Evolutionary conservation across 129 eudicot species (phyloP), one percentile per base, ranked within the genome.

Genomic region (Saposhnikovia divaricata): DNA sequence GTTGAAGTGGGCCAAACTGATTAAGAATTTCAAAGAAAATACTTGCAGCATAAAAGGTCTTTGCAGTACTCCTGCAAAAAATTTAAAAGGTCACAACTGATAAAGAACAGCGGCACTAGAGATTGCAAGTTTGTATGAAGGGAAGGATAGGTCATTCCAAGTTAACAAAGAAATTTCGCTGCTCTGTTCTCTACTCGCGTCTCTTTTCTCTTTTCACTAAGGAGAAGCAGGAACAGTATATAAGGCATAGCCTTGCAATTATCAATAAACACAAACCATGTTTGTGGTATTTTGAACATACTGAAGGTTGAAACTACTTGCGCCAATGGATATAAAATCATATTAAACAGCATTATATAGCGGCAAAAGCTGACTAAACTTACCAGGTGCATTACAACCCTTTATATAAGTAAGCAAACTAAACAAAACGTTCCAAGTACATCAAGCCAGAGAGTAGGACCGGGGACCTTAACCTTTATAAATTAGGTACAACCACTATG

Each of bases 31-130:
- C 98, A 81, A 94, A 94, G 90, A 94, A 94, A 80, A 94, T 91
- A 83, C 97, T 94, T 43, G 98, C 98, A 80, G 98, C 98, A 85
- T 94, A 94, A 47, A 94, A 94, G 10, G 98, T 91, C 87, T 91
- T 94, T 44, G 98, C 98, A 48, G 98, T 91, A 83, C 84, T 91
- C 89, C 98, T 94, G 93, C 12, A 76, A 69, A 66, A 84, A 69
- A 48, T 75, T 76, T 57, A 79, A 23, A 28, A 39, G 28, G 47
- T 76, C 59, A 71, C 46, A 46, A 2, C 16, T 34, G 42, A 31
- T 39, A 74, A 28, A 25, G 51, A 74, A 46, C 57, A 46, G 27
- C n/a, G 23, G 37, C 74, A 68, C 21, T 7, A 61, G 63, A 50
- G 46, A 39, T 68, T 68, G 15, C 6, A 75, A 68, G 14, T 14